Base-by-base conservation (phyloP, 2,329 filamentous ascomycete species). In the Eurotiales sp. region DNA sequence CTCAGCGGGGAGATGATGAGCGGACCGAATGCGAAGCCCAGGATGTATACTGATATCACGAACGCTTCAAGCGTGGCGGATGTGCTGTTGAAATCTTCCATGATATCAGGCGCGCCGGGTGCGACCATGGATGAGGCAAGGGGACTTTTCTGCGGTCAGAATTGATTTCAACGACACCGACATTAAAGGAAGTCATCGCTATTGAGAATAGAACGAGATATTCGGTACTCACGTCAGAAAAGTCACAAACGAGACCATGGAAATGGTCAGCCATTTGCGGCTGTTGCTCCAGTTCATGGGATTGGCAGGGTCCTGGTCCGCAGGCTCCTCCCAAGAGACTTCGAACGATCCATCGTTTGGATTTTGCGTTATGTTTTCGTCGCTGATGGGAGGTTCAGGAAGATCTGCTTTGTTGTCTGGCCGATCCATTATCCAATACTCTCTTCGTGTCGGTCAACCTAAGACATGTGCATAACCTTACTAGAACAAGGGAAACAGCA, bases 21-120 rank as follows among this genome's bases (percentile, higher is more conserved):
- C 0, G 82, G 82, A 0, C 82, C 81, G 21, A 83, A 29, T 8
- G 25, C 46, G 55, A 82, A 84, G 1, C 81, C 81, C 0, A 85
- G 66, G 2, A 85, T 66, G 61, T 82, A 85, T 50, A 85, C 67
- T 0, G 74, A 76, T 5, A 78, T 69, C 56, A 76, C 72, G 51
- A 78, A 74, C 2, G 70, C 65, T 2, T 65, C 67, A 0, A 77
- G 64, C 54, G 64, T 59, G 32, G 69, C 55, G 47, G 64, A 70
- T 12, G 59, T 64, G 3, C 71, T 70, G 14, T 71, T 30, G 57
- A 79, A 78, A 2, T 76, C 72, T 21, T 59, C 44, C 64, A 75
- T 69, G 3, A 80, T 64, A 6, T 70, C 54, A 1, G 73, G 72
- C 0, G 77, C 68, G 3, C 72, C 75, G 1, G 76, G 76, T 1